A percentile compares a stretch with the other conserved stretches of the same genome.
Conservation (phyloP, 371 early-diverging fungal genomes). For the Rhizopus stolonifer region DNA sequence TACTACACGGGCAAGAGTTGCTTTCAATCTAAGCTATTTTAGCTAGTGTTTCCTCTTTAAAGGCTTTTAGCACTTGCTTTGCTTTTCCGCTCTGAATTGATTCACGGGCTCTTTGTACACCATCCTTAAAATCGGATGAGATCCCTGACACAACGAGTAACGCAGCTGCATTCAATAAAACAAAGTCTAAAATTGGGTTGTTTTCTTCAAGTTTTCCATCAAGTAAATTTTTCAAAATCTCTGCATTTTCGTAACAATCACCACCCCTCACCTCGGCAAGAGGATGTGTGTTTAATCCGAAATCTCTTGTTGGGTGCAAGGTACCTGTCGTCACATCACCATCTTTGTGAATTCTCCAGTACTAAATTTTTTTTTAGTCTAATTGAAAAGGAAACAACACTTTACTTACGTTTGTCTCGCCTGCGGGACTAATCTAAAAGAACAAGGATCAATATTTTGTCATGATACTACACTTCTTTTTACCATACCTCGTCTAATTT, state of each 20-base stretch:
- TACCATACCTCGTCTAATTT: slow-evolving; percentile 73
- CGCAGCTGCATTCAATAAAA: slow-evolving; percentile 88
- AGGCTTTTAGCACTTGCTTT: slow-evolving; percentile 58
- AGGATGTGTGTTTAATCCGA: slow-evolving; percentile 79
- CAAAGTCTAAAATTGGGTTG: slow-evolving; percentile 85
- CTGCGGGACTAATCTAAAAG: slow-evolving; percentile 71
- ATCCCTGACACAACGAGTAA: slow-evolving; percentile 80
- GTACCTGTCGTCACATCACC: slow-evolving; percentile 62
- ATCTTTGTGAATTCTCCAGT: slow-evolving; percentile 65
- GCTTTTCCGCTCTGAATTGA: slow-evolving; percentile 76
- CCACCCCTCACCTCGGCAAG: slow-evolving; percentile 80
- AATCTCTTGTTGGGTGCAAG: slow-evolving; percentile 79
- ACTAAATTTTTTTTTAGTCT: slow-evolving; percentile 29
- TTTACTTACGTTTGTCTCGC: slow-evolving; percentile 65
- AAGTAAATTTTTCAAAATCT: slow-evolving; percentile 66
- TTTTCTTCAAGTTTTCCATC: slow-evolving; percentile 53
- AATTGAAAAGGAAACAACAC: background rate
- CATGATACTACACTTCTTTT: background rate
- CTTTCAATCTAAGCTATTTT: slow-evolving; percentile 4
- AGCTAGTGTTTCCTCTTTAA: slow-evolving; percentile 50
- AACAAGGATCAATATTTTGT: background rate
- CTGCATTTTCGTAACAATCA: slow-evolving; percentile 72
- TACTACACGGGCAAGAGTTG: slow-evolving; percentile 7
- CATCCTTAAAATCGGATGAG: slow-evolving; percentile 72
- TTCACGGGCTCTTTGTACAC: slow-evolving; percentile 74